Percentiles rank a stretch among this genome's conserved stretches.
phyloP scores from a whole-genome alignment of 306 rosid genomes.

The Pterocarpus macrocarpus region DNA sequence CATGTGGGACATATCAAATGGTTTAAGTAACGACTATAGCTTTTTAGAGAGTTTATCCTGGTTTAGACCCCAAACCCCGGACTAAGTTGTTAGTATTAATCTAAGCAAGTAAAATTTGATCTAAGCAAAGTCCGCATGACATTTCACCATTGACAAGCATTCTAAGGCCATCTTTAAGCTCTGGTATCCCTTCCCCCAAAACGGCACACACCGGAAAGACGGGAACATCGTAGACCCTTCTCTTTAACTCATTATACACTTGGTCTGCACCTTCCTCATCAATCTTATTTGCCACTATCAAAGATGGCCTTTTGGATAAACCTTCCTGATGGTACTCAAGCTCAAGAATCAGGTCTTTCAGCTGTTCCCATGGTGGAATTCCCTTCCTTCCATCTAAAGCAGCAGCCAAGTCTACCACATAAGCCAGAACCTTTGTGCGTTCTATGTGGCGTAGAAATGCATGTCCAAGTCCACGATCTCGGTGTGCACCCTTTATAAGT shows the following conservation, averaged over 20 bases:
- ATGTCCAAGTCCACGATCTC: conserved; percentile 88
- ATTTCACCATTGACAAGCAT: conserved; percentile 79
- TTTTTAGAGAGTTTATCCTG: neutral
- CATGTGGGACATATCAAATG: too few relatives aligned
- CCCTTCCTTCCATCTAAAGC: conserved; percentile 82
- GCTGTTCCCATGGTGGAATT: conserved; percentile 91
- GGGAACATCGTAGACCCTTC: conserved; percentile 72
- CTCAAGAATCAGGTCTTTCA: conserved; percentile 78
- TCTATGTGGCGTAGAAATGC: conserved; percentile 95
- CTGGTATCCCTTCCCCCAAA: conserved; percentile 84
- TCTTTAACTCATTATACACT: conserved; percentile 75
- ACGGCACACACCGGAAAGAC: conserved; percentile 88
- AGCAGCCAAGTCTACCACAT: conserved; percentile 88
- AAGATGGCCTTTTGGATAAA: conserved; percentile 78
- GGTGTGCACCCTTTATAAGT: conserved; percentile 92
- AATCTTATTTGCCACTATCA: conserved; percentile 89
- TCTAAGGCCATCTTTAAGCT: conserved; percentile 80
- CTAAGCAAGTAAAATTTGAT: conserved; percentile 70
- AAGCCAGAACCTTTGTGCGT: conserved; percentile 87
- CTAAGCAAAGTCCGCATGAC: conserved; percentile 59
- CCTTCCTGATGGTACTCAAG: conserved; percentile 89
- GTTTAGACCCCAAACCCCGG: neutral
- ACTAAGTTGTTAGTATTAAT: neutral
- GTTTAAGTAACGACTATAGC: neutral
- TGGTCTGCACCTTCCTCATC: conserved; percentile 86